These are phyloP conservation scores for Annona squamosa DNA, from an alignment of 164 flowering plant species.

Conservation along the genomic window DNA sequence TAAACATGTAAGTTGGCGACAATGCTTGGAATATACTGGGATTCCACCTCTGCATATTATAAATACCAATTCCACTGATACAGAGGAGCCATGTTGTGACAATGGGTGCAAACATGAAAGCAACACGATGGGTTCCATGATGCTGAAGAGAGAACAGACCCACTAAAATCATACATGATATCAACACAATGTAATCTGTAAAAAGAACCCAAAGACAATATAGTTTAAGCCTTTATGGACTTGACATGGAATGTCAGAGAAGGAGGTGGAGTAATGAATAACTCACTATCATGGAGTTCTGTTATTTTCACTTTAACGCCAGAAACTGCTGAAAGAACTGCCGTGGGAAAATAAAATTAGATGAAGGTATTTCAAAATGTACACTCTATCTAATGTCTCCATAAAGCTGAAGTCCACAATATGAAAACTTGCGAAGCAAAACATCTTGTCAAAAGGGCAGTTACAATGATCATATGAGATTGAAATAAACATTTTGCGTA, in stretches of 20 bases:
- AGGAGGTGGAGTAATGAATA: not conserved
- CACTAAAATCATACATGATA: constrained; percentile 50
- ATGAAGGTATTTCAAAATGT: not conserved
- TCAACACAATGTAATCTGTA: constrained; percentile 46
- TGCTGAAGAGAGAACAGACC: constrained; percentile 65
- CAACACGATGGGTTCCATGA: constrained; percentile 60
- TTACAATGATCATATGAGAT: too few relatives aligned
- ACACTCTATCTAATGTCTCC: not conserved
- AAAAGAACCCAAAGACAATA: constrained; percentile 1
- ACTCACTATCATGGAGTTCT: constrained; percentile 54
- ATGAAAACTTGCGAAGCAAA: not conserved
- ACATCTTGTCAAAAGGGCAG: not conserved
- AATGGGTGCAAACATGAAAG: constrained; percentile 69
- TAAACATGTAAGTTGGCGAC: constrained; percentile 59
- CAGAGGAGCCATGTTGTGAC: constrained; percentile 59
- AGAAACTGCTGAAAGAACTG: constrained; percentile 75
- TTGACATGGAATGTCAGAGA: not conserved
- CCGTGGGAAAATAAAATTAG: constrained; percentile 3
- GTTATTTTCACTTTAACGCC: constrained; percentile 40
- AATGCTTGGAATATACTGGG: constrained; percentile 46
- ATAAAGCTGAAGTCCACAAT: not conserved
- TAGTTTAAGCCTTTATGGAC: not conserved
- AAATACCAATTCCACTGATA: constrained; percentile 55
- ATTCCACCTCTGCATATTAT: constrained; percentile 66
- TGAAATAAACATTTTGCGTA: constrained; percentile 11